These are phyloP conservation scores for Candida rishiriensis DNA, from an alignment of 805 yeast species.

Conservation along the genomic window DNA sequence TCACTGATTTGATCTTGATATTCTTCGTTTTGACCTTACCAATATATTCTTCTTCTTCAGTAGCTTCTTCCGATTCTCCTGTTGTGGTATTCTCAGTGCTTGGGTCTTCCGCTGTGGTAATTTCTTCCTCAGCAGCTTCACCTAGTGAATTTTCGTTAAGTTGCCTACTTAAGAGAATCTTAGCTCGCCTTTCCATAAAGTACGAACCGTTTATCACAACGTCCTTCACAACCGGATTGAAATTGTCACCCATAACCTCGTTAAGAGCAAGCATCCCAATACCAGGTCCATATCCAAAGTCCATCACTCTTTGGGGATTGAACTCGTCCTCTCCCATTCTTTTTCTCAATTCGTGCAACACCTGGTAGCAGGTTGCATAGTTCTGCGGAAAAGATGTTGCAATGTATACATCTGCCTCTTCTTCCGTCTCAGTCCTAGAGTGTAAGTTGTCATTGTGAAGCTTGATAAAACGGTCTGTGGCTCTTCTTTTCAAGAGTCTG, in stretches of 20 bases:
- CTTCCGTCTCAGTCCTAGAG: slow-evolving; percentile 29
- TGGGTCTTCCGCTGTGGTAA: slow-evolving; percentile 7
- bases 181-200: slow-evolving; percentile 80
- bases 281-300: slow-evolving; percentile 87
- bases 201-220: slow-evolving; percentile 64
- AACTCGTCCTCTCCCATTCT: slow-evolving; percentile 50
- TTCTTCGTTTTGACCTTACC: slow-evolving; percentile 55
- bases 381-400: slow-evolving; percentile 79
- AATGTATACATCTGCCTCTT: slow-evolving; percentile 74
- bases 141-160: slow-evolving; percentile 38
- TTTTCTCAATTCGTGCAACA: slow-evolving; percentile 58
- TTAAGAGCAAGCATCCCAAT: slow-evolving; percentile 87
- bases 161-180: slow-evolving; percentile 69
- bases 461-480: slow-evolving; percentile 32
- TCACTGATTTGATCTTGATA: slow-evolving; percentile 49
- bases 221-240: slow-evolving; percentile 59
- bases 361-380: slow-evolving; percentile 66
- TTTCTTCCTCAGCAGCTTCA: slow-evolving; percentile 32
- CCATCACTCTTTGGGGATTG: slow-evolving; percentile 64
- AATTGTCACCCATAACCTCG: slow-evolving; percentile 68
- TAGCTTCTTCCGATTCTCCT: slow-evolving; percentile 5
- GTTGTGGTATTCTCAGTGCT: slow-evolving; percentile 7
- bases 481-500: slow-evolving; percentile 56
- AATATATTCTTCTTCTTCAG: slow-evolving; percentile 30
- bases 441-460: slow-evolving; percentile 53